Conservation (phyloP, 306 rosid genomes). For the Notholithocarpus densiflorus region DNA sequence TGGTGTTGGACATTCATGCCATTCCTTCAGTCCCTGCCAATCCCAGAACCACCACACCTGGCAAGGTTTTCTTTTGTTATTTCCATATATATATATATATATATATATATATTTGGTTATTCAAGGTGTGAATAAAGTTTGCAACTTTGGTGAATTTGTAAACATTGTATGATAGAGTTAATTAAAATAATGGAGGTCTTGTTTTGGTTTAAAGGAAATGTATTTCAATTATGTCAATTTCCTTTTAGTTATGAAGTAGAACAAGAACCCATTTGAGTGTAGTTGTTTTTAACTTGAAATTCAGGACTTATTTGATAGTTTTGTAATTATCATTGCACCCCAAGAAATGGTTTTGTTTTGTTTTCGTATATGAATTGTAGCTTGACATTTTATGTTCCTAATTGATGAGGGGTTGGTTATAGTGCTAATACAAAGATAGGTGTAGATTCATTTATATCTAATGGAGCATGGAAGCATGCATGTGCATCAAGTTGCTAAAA, state of each 20-base stretch:
- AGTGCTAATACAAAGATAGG: neutral
- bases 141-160: neutral
- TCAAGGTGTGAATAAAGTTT: neutral
- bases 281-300: neutral
- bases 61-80: constrained; percentile 47
- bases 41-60: constrained; percentile 60
- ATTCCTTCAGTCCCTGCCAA: constrained; percentile 37
- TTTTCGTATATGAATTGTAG: neutral
- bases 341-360: too few relatives aligned
- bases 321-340: neutral
- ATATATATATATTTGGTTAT: neutral
- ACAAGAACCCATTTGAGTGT: neutral
- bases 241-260: neutral
- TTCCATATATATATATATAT: neutral
- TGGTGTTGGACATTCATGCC: constrained; percentile 87
- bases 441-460: neutral
- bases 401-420: neutral
- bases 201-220: neutral
- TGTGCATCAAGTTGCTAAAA: neutral
- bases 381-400: neutral
- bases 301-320: neutral
- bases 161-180: neutral
- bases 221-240: neutral
- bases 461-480: neutral
- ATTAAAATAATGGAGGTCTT: neutral